A percentile compares a stretch with the other conserved stretches of the same genome.
Conservation (phyloP, 805 yeast species). For the Scheffersomyces amazonensis region DNA sequence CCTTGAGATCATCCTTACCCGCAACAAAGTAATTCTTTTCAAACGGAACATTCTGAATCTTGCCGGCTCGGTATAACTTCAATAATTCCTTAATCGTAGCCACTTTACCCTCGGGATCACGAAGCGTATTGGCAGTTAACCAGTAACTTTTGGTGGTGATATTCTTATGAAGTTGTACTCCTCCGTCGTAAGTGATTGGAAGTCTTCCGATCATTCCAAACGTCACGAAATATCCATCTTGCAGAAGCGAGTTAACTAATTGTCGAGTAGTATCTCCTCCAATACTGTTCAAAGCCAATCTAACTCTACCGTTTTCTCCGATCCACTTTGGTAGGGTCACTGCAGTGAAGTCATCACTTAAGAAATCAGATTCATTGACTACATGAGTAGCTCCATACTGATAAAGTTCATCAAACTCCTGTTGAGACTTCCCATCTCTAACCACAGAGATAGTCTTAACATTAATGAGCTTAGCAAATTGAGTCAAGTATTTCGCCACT, state of each 20-base stretch:
- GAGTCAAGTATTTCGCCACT: slow-evolving; percentile 27
- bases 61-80: slow-evolving; percentile 56
- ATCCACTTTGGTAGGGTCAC: slow-evolving; percentile 7
- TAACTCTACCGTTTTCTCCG: slow-evolving; percentile 13
- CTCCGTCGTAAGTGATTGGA: slow-evolving; percentile 15
- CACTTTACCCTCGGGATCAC: slow-evolving; percentile 56
- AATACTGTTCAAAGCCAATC: slow-evolving; percentile 31
- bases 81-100: slow-evolving; percentile 54
- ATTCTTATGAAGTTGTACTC: slow-evolving; percentile 27
- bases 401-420: slow-evolving; percentile 16
- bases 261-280: slow-evolving; percentile 22
- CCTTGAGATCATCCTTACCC: slow-evolving; percentile 40
- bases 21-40: slow-evolving; percentile 33
- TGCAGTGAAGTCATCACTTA: slow-evolving; percentile 12
- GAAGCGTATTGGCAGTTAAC: slow-evolving; percentile 24
- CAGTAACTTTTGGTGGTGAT: slow-evolving; percentile 28
- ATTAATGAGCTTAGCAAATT: slow-evolving; percentile 21
- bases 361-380: slow-evolving; percentile 24
- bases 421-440: slow-evolving; percentile 25
- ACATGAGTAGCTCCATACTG: slow-evolving; percentile 31
- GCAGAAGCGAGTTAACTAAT: slow-evolving; percentile 21
- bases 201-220: slow-evolving; percentile 22
- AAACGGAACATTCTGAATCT: slow-evolving; percentile 47
- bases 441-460: slow-evolving; percentile 26
- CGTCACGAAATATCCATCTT: slow-evolving; percentile 25